Evolutionary conservation across 2,329 filamentous ascomycete species (phyloP), one percentile per base, ranked within the genome.

Genomic region (Cladophialophora chaetospira): DNA sequence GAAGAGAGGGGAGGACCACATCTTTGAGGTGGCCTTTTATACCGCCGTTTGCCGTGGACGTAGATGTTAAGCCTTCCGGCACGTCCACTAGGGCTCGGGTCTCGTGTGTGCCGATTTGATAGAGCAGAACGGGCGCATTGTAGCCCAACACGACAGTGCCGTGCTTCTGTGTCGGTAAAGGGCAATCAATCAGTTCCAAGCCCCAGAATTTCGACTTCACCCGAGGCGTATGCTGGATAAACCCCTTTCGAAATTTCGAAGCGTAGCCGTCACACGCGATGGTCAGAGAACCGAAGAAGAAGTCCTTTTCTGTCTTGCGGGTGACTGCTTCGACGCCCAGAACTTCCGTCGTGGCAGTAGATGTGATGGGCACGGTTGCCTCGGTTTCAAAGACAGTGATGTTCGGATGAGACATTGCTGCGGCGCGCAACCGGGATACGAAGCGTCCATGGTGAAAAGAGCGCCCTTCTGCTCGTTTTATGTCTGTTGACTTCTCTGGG

Each of bases 101-200:
- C 76, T 97, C 94, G 75, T 88, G 92, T 3, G 90, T 88, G 69
- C 94, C 93, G 70, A 99, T 99, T 76, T 97, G 94, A 78, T 99
- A 99, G 57, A 99, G 83, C 21, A 99, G 85, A 29, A 96, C 85
- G 0, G 94, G 93, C 0, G 85, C 78, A 43, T 84, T 82, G 62
- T 89, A 83, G 66, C 87, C 87, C 61, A 99, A 88, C 53, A 97
- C 80, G 63, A 99, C 93, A 73, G 96, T 91, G 17, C 93, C 94
- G 71, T 90, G 89, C 61, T 85, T 78, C 1, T 86, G 83, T 50
- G 82, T 79, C 2, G 91, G 90, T 8, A 97, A 82, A 21, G 86
- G 81, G 55, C 89, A 90, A 72, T 97, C 92, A 69, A 94, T 89
- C 62, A 99, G 82, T 72, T 99, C 93, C 29, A 99, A 82, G 9